Percentiles rank a stretch among this genome's conserved stretches.
Conservation (phyloP, 805 yeast genomes). For the Ogataea corticis region DNA sequence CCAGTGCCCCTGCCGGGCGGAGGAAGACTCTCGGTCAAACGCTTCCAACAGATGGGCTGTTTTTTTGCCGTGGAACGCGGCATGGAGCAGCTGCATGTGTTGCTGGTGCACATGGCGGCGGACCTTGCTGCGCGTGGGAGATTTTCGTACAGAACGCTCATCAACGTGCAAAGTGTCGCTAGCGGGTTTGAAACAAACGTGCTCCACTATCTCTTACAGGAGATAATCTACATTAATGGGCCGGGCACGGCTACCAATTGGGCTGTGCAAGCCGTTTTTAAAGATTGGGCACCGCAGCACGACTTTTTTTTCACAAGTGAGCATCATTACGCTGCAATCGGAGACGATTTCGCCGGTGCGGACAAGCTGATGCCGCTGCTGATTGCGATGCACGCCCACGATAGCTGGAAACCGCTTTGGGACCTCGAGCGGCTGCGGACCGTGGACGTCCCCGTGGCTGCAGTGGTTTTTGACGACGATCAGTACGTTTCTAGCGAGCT, state of each 20-base stretch:
- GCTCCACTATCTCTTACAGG: slow-evolving; percentile 57
- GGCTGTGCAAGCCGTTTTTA: slow-evolving; percentile 48
- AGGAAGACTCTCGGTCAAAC: slow-evolving; percentile 47
- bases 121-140: slow-evolving; percentile 39
- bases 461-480: slow-evolving; percentile 49
- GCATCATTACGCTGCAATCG: slow-evolving; percentile 54
- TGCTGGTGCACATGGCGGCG: slow-evolving; percentile 41
- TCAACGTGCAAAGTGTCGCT: slow-evolving; percentile 33
- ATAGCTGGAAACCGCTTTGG: slow-evolving; percentile 30
- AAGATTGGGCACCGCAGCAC: slow-evolving; percentile 5
- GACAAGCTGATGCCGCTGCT: slow-evolving; percentile 42
- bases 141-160: slow-evolving; percentile 41
- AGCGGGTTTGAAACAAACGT: slow-evolving; percentile 53
- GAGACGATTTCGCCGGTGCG: slow-evolving; percentile 48
- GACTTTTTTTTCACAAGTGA: slow-evolving; percentile 41
- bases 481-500: slow-evolving; percentile 52
- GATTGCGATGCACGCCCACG: slow-evolving; percentile 32
- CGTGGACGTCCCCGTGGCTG: slow-evolving; percentile 42
- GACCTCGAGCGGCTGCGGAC: slow-evolving; percentile 19
- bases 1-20: slow-evolving; percentile 48
- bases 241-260: slow-evolving; percentile 39
- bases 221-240: slow-evolving; percentile 57
- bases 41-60: slow-evolving; percentile 56
- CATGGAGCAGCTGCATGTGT: slow-evolving; percentile 45
- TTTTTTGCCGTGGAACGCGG: slow-evolving; percentile 54